Evolutionary conservation across 208 protist genomes (phyloP), one percentile per base, ranked within the genome.

Genomic region (Sergeia podlipaevii): DNA sequence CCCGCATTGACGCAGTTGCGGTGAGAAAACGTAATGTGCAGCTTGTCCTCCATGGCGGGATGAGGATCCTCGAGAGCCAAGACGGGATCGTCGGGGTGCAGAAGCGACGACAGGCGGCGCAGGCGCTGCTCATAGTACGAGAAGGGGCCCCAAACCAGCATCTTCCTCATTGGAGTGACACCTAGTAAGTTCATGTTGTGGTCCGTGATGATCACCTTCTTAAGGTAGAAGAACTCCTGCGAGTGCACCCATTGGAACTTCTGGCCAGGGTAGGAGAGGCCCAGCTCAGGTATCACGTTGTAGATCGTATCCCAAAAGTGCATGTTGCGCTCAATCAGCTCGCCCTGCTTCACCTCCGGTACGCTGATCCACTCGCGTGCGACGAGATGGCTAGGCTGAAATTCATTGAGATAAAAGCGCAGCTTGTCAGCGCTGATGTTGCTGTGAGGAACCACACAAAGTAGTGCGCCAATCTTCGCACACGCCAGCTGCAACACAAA

Each of bases 301-400:
- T 93, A 93, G 57, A 96, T 92, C 36, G 79, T 84, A 61, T 96
- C 89, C 83, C 85, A 96, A 46, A 96, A 89, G 65, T 92, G 85
- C 89, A 92, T 95, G 60, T 93, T 96, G 50, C 84, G 85, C 77
- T 96, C 83, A 37, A 95, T 77, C 18, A 91, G 64, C 73, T 86
- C 71, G 26, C 83, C 83, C 53, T 93, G 74, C 72, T 89, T 89
- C 47, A 74, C 46, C 70, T 93, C 83, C 23, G 85, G 78, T 50
- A 96, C 85, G 51, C 79, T 85, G 43, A 96, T 91, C 83, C 85
- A 93, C 68, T 93, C 85, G 17, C 84, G 82, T 7, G 82, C 82
- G 44, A 96, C 62, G 49, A 96, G 78, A 56, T 92, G 83, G 37
- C 70, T 57, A 5, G 89, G 89, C 60, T 96, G 89, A 65, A 96